Conservation (phyloP, 2,329 filamentous ascomycete genomes). For the Botrytis tulipae region DNA sequence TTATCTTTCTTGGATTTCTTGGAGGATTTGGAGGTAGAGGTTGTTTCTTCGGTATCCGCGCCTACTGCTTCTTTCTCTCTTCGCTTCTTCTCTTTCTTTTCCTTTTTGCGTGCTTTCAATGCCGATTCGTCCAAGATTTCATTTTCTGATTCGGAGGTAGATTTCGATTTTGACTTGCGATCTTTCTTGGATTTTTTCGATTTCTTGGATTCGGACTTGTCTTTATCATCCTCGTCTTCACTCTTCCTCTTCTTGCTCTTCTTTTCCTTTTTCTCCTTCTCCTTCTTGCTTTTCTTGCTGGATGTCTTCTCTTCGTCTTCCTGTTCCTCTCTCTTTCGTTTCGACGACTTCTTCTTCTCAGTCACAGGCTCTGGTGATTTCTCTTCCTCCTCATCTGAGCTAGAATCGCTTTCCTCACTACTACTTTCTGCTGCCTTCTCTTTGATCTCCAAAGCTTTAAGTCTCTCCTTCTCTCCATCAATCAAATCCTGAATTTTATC, state of each 20-base stretch:
- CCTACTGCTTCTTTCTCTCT: slow-evolving; percentile 20
- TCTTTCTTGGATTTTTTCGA: slow-evolving; percentile 40
- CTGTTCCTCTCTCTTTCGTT: slow-evolving; percentile 46
- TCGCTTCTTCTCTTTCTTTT: slow-evolving; percentile 24
- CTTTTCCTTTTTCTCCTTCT: slow-evolving; percentile 21
- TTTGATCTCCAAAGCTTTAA: slow-evolving; percentile 34
- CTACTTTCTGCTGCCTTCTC: slow-evolving; percentile 19
- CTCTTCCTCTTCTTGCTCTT: slow-evolving; percentile 43
- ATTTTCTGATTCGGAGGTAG: neutral
- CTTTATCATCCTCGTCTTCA: slow-evolving; percentile 41
- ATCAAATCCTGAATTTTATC: slow-evolving; percentile 53
- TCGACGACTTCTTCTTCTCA: slow-evolving; percentile 37
- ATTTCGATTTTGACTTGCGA: slow-evolving; percentile 15
- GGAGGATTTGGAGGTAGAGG: slow-evolving; percentile 31
- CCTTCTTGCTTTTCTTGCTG: slow-evolving; percentile 21
- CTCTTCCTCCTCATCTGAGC: slow-evolving; percentile 20
- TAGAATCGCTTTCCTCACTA: slow-evolving; percentile 7
- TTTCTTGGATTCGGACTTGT: slow-evolving; percentile 28
- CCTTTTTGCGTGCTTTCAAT: slow-evolving; percentile 7
- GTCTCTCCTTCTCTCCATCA: slow-evolving; percentile 40
- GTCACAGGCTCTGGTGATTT: slow-evolving; percentile 18
- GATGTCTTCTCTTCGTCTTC: slow-evolving; percentile 41
- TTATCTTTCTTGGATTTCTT: slow-evolving; percentile 44
- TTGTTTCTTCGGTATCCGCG: slow-evolving; percentile 12
- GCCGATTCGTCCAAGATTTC: neutral